These are phyloP conservation scores for Raddia distichophylla DNA, from an alignment of 176 grass and related monocot genomes.

Conservation along the genomic window DNA sequence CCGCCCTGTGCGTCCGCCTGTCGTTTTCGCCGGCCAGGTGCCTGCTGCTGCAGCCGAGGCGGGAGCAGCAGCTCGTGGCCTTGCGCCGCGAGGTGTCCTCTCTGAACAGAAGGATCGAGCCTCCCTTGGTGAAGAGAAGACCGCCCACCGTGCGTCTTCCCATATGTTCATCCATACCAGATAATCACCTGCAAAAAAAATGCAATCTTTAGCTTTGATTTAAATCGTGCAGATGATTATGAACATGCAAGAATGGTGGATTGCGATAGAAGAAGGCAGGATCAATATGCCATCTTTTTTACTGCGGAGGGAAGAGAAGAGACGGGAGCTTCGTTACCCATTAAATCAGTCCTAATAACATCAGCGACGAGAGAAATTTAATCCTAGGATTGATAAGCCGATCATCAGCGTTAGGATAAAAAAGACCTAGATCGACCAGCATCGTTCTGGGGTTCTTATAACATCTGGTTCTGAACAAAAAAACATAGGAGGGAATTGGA, in stretches of 20 bases:
- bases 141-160: slow-evolving; percentile 80
- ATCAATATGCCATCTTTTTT: background rate
- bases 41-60: slow-evolving; percentile 52
- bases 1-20: slow-evolving; percentile 40
- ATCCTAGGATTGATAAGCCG: background rate
- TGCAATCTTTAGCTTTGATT: background rate
- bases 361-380: background rate
- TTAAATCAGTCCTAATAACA: background rate
- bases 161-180: slow-evolving; percentile 70
- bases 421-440: no score
- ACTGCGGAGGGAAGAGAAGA: background rate
- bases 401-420: no score
- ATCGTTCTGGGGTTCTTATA: background rate
- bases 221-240: background rate
- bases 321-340: background rate
- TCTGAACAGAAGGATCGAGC: slow-evolving; percentile 79
- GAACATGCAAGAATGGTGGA: background rate
- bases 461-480: background rate
- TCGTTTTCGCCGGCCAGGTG: slow-evolving; percentile 37
- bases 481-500: background rate
- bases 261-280: background rate
- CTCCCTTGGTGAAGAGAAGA: slow-evolving; percentile 79
- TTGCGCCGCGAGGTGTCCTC: slow-evolving; percentile 61
- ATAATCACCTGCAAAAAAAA: slow-evolving; percentile 21
- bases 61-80: slow-evolving; percentile 42